phyloP scores from a whole-genome alignment of 83 land plant species.

The Picea mariana region DNA sequence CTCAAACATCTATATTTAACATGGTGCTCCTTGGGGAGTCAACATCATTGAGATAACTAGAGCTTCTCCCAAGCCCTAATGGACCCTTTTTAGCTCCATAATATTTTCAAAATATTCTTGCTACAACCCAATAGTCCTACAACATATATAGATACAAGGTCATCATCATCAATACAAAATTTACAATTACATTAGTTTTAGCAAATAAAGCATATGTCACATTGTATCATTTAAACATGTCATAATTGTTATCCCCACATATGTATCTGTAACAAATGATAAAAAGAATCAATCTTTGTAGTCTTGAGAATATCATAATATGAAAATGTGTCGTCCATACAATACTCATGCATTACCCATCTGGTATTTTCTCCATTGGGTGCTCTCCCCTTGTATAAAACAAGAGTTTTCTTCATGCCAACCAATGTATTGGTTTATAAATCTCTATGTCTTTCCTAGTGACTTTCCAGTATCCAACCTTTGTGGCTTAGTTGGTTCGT shows the following conservation, averaged over 20 bases:
- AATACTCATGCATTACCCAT: no score
- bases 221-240: not conserved
- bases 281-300: no score
- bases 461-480: no score
- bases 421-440: no score
- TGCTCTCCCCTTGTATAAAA: no score
- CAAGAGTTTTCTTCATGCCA: no score
- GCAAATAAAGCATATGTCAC: not conserved
- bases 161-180: not conserved
- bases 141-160: conserved; percentile 9
- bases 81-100: conserved; percentile 18
- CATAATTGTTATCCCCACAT: conserved; percentile 15
- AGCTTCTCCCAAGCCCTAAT: conserved; percentile 14
- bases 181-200: not conserved
- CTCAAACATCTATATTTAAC: no score
- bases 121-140: conserved; percentile 71
- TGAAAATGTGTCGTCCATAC: no score
- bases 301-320: no score
- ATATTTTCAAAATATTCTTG: conserved; percentile 62
- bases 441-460: no score
- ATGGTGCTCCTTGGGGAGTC: conserved; percentile 14
- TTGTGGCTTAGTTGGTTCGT: no score
- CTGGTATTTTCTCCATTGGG: no score
- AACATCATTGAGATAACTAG: conserved; percentile 19
- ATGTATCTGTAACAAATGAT: not conserved